Percentiles rank a stretch among this genome's conserved stretches.
Evolutionary conservation across 1,284 basidiomycete genomes (phyloP).

Genomic region (Takashimella koratensis): DNA sequence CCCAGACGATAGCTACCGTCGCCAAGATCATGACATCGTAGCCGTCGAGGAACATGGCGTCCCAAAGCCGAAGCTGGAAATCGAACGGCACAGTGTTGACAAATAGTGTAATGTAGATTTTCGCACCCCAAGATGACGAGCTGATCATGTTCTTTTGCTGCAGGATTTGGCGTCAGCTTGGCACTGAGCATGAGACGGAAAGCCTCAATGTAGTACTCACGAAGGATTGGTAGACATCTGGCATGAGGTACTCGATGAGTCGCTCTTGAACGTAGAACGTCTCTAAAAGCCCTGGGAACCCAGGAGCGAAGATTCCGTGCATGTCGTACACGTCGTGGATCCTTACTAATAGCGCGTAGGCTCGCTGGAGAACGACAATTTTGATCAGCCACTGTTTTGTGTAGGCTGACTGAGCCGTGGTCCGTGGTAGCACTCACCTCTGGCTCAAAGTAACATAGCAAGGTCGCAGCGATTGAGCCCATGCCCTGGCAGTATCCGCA

Average conservation of each 20-base stretch:
- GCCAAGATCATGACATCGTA: slow-evolving; percentile 81
- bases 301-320: slow-evolving; percentile 85
- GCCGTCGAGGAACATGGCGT: slow-evolving; percentile 86
- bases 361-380: slow-evolving; percentile 58
- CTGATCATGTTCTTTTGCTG: slow-evolving; percentile 79
- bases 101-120: slow-evolving; percentile 98
- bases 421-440: slow-evolving; percentile 52
- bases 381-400: slow-evolving; percentile 4
- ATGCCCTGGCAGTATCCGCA: slow-evolving; percentile 99
- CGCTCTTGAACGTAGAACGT: slow-evolving; percentile 91
- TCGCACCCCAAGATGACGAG: slow-evolving; percentile 91
- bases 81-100: slow-evolving; percentile 95
- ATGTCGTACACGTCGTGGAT: slow-evolving; percentile 85
- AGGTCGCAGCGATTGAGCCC: slow-evolving; percentile 93
- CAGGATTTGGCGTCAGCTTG: not conserved
- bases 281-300: slow-evolving; percentile 93
- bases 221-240: slow-evolving; percentile 79
- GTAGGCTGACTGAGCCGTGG: not conserved
- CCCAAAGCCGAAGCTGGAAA: slow-evolving; percentile 91
- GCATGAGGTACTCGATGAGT: slow-evolving; percentile 78
- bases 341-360: slow-evolving; percentile 76
- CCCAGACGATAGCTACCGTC: slow-evolving; percentile 84
- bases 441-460: slow-evolving; percentile 89
- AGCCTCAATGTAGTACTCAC: slow-evolving; percentile 44
- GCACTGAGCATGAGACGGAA: no score